Evolutionary conservation across 352 stramenopile species (phyloP).

Genomic region (Aphanomyces stellatus): DNA sequence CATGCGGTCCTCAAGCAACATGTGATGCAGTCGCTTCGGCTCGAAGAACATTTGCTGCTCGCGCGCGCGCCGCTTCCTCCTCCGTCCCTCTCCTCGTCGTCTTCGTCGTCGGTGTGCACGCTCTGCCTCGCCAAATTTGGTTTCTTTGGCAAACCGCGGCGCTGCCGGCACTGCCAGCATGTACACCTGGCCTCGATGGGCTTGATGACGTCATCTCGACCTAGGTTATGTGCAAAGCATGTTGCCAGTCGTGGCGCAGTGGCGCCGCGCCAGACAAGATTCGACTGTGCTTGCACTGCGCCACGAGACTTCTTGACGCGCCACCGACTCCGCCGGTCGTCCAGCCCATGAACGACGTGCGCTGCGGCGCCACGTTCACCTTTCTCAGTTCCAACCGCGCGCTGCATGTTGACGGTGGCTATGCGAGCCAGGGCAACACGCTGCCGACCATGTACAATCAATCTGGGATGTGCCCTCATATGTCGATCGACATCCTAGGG

Average conservation of each 20-base stretch:
- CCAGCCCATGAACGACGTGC: background rate
- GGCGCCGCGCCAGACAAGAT: background rate
- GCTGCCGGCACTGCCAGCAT: too few relatives aligned
- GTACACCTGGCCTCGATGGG: too few relatives aligned
- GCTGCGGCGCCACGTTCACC: constrained; percentile 6
- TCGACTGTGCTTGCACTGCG: constrained; percentile 1
- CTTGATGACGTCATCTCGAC: too few relatives aligned
- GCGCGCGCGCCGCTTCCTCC: background rate
- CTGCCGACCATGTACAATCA: too few relatives aligned
- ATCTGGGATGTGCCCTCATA: too few relatives aligned
- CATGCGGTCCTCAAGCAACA: background rate
- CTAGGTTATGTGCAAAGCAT: constrained; percentile 14
- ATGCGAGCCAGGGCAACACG: too few relatives aligned
- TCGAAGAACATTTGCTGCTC: constrained; percentile 14
- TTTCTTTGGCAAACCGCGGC: constrained; percentile 6
- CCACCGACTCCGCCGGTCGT: background rate
- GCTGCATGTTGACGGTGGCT: too few relatives aligned
- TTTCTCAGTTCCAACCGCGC: constrained; percentile 13
- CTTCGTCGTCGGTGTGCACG: background rate
- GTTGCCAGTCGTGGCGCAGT: background rate
- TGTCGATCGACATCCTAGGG: too few relatives aligned
- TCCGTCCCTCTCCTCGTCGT: too few relatives aligned
- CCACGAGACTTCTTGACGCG: background rate
- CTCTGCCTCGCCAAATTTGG: constrained; percentile 12
- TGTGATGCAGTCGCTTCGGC: constrained; percentile 3